Percentiles rank a stretch among this genome's conserved stretches.
Conservation (phyloP, 805 yeast genomes). For the Zygotorulaspora chibaensis region DNA sequence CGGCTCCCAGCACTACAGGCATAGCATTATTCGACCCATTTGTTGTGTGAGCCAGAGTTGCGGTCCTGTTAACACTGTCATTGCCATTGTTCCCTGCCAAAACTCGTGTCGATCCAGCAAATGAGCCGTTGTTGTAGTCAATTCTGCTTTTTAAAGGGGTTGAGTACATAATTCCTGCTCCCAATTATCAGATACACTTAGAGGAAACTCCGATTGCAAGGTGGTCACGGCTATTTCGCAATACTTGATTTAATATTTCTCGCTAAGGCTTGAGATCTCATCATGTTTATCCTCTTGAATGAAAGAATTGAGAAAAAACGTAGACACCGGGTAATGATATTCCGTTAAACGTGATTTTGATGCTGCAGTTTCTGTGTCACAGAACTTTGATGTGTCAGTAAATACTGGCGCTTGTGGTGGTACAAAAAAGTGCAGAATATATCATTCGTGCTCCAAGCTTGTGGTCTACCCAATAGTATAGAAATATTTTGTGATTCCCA, state of each 20-base stretch:
- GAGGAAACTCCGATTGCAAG: not conserved
- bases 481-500: not conserved
- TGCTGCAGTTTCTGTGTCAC: too few species aligned
- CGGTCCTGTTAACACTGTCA: not conserved
- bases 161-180: conserved; percentile 26
- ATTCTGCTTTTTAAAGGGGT: conserved; percentile 34
- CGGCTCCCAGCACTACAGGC: not conserved
- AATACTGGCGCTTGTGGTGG: too few species aligned
- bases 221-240: too few species aligned
- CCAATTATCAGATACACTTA: not conserved
- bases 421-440: too few species aligned
- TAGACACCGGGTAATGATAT: not conserved
- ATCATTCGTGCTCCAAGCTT: too few species aligned
- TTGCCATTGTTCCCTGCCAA: conserved; percentile 10
- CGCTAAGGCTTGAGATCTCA: too few species aligned
- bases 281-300: too few species aligned
- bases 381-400: too few species aligned
- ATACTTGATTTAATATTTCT: too few species aligned
- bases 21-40: not conserved
- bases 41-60: not conserved
- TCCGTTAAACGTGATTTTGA: conserved; percentile 3
- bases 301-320: not conserved
- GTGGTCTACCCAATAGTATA: too few species aligned
- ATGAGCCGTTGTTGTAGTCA: conserved; percentile 24
- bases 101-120: conserved; percentile 16